Conservation (phyloP, 805 yeast genomes). For the Lachancea sp. region DNA sequence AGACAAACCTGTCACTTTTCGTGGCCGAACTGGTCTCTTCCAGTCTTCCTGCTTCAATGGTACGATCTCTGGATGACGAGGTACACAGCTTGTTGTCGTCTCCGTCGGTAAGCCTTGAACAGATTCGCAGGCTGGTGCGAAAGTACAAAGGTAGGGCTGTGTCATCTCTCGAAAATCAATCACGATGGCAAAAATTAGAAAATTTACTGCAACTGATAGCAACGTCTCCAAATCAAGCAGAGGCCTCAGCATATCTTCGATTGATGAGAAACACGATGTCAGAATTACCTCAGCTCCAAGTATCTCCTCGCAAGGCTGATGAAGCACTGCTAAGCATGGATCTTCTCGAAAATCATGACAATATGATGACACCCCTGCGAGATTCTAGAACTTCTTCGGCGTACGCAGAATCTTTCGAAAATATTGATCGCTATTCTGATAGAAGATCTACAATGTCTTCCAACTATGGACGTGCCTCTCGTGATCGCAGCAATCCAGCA, state of each 20-base stretch:
- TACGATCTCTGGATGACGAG: slow-evolving; percentile 16
- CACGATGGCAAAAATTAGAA: slow-evolving; percentile 22
- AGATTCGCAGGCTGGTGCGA: slow-evolving; percentile 19
- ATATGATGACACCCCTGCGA: slow-evolving; percentile 16
- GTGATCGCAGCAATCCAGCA: slow-evolving; percentile 10
- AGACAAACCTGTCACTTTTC: slow-evolving; percentile 16
- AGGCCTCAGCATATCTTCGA: slow-evolving; percentile 19
- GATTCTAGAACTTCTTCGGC: slow-evolving; percentile 19
- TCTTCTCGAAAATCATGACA: slow-evolving; percentile 13
- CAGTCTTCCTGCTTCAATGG: slow-evolving; percentile 15
- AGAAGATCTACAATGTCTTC: slow-evolving; percentile 34
- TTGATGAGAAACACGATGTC: slow-evolving; percentile 16
- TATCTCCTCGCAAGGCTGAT: neutral
- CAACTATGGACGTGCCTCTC: slow-evolving; percentile 2
- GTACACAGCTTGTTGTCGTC: slow-evolving; percentile 16
- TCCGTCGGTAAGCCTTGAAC: slow-evolving; percentile 14
- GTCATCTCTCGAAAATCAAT: slow-evolving; percentile 12
- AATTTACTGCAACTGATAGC: slow-evolving; percentile 16
- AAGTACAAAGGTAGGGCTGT: slow-evolving; percentile 16
- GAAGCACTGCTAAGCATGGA: slow-evolving; percentile 8
- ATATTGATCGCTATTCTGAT: slow-evolving; percentile 35
- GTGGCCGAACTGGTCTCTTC: slow-evolving; percentile 26
- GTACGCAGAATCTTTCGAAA: slow-evolving; percentile 38
- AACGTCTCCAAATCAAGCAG: slow-evolving; percentile 15
- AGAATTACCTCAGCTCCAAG: slow-evolving; percentile 10